phyloP scores from a whole-genome alignment of 345 rosid genomes.

The Brassica carinata region DNA sequence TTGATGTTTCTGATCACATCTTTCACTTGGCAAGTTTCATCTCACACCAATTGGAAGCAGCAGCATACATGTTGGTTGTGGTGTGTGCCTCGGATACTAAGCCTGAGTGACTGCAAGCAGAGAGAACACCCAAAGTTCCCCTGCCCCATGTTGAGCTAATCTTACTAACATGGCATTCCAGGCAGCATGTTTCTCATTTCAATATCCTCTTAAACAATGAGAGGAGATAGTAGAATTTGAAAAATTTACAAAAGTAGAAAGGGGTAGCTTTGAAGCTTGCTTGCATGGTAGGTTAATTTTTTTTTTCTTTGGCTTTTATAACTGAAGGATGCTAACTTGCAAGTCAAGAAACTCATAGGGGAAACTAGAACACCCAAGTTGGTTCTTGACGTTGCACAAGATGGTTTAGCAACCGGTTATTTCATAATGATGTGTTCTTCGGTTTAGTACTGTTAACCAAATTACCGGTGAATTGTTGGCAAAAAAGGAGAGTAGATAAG shows the following conservation, averaged over 20 bases:
- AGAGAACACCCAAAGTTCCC: slow-evolving; percentile 49
- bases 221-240: background rate
- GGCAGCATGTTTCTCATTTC: slow-evolving; percentile 37
- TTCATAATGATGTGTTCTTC: background rate
- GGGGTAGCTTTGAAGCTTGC: background rate
- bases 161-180: slow-evolving; percentile 61
- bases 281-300: background rate
- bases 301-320: background rate
- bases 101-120: slow-evolving; percentile 62
- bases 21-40: slow-evolving; percentile 46
- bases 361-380: background rate
- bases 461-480: background rate
- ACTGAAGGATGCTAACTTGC: background rate
- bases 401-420: slow-evolving; percentile 7
- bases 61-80: slow-evolving; percentile 44
- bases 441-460: background rate
- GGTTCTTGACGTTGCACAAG: background rate
- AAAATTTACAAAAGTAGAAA: no score
- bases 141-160: slow-evolving; percentile 58
- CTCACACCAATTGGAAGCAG: slow-evolving; percentile 54
- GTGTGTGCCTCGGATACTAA: no score
- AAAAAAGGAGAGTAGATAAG: background rate
- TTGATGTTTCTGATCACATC: slow-evolving; percentile 45
- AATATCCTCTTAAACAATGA: slow-evolving; percentile 45
- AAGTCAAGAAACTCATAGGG: background rate